These are phyloP conservation scores for Candida orba DNA, from an alignment of 805 yeast genomes.

Conservation along the genomic window DNA sequence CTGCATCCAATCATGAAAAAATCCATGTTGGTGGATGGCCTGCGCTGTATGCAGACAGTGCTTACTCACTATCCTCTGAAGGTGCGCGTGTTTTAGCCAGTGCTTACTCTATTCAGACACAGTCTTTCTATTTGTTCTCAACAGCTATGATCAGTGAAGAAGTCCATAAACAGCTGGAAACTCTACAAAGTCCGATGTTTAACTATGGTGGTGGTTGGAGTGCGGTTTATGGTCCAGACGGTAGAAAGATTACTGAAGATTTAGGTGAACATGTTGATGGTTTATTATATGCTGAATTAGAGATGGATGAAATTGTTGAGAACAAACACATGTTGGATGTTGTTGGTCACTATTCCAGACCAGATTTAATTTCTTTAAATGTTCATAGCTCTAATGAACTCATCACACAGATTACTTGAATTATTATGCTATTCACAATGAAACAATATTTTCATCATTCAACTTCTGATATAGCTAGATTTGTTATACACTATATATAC, in stretches of 20 bases:
- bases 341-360: constrained; percentile 19
- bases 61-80: constrained; percentile 1
- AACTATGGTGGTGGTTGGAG: not conserved
- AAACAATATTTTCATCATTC: no score
- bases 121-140: constrained; percentile 5
- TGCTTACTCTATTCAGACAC: constrained; percentile 5
- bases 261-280: not conserved
- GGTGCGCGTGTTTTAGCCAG: constrained; percentile 7
- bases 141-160: constrained; percentile 10
- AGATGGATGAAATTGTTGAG: constrained; percentile 12
- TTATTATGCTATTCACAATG: no score
- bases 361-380: constrained; percentile 4
- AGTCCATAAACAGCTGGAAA: not conserved
- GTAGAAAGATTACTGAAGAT: constrained; percentile 11
- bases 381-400: not conserved
- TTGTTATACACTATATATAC: no score
- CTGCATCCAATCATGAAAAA: not conserved
- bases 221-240: constrained; percentile 19
- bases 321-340: constrained; percentile 16
- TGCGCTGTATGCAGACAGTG: not conserved
- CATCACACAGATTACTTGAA: no score
- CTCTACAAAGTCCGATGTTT: constrained; percentile 5
- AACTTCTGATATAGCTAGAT: no score
- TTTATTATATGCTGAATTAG: constrained; percentile 2
- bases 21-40: not conserved